phyloP scores from a whole-genome alignment of 306 rosid species.

The Vigna angularis region DNA sequence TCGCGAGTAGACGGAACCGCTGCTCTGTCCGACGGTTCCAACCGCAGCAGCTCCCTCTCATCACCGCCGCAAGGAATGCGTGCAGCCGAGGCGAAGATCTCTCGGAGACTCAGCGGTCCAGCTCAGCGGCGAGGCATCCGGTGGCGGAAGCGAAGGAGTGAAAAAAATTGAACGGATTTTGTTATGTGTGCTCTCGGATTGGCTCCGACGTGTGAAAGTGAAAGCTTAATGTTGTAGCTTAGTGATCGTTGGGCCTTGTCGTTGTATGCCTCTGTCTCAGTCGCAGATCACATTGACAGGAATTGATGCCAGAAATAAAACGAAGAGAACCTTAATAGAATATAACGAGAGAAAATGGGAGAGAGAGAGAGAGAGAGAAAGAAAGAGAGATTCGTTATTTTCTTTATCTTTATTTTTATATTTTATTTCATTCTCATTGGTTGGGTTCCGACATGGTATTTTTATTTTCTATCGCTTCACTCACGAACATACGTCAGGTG shows the following conservation, averaged over 20 bases:
- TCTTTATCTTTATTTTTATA: neutral
- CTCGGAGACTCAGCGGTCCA: conserved; percentile 31
- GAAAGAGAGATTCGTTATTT: neutral
- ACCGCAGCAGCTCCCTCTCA: conserved; percentile 72
- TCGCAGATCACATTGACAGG: conserved; percentile 6
- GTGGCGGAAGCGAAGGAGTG: neutral
- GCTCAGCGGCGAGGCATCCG: conserved; percentile 42
- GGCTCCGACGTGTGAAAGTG: conserved; percentile 5
- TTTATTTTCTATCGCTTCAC: neutral
- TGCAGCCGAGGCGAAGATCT: conserved; percentile 8
- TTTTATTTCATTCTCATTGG: neutral
- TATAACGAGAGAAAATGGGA: no score
- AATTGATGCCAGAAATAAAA: neutral
- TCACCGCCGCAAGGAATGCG: conserved; percentile 40
- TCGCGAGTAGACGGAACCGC: conserved; percentile 66
- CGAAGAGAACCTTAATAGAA: neutral
- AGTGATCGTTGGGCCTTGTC: neutral
- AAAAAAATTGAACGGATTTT: neutral
- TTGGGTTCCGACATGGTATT: conserved; percentile 6
- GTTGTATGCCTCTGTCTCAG: conserved; percentile 12
- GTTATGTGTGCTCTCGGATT: neutral
- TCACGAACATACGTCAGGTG: conserved; percentile 7
- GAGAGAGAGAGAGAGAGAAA: no score
- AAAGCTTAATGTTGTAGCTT: neutral
- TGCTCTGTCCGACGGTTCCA: conserved; percentile 74